Conservation (phyloP, 371 early-diverging fungal species). For the Zopfochytrium polystomum region DNA sequence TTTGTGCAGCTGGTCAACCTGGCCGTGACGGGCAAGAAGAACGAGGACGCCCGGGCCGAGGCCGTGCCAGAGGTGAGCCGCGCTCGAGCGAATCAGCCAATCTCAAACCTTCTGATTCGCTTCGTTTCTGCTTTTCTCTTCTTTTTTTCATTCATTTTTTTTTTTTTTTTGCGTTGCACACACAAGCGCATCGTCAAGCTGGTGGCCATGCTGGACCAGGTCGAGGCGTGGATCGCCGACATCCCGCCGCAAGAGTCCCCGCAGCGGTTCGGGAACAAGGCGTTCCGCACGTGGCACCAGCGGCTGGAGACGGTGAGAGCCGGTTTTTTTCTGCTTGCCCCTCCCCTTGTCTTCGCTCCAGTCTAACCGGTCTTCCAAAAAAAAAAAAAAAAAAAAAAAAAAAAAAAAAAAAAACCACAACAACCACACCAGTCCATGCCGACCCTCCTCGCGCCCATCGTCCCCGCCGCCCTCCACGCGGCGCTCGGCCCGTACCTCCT, state of each 20-base stretch:
- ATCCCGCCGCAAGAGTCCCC: slow-evolving; percentile 76
- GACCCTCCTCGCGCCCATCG: too few species aligned
- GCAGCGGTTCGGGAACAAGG: slow-evolving; percentile 88
- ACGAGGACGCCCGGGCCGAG: background rate
- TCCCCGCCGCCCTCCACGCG: too few species aligned
- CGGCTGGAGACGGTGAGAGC: slow-evolving; percentile 50
- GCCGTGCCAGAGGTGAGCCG: background rate
- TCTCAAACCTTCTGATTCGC: too few species aligned
- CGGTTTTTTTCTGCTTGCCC: background rate
- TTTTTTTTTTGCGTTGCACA: background rate
- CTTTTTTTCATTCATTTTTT: too few species aligned
- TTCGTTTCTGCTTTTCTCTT: too few species aligned
- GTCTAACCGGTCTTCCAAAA: background rate
- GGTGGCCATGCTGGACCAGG: slow-evolving; percentile 45
- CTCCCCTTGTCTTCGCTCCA: background rate
- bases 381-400: too few species aligned
- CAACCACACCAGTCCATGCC: too few species aligned
- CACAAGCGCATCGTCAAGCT: background rate
- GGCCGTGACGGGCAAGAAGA: background rate
- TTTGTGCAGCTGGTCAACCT: background rate
- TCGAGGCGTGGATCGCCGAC: slow-evolving; percentile 71
- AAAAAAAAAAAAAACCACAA: too few species aligned
- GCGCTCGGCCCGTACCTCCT: slow-evolving; percentile 81
- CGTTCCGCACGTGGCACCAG: slow-evolving; percentile 81
- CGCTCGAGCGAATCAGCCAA: too few species aligned